Base-by-base conservation (phyloP, 2,329 filamentous ascomycete genomes). In the Trichophyton simii region DNA sequence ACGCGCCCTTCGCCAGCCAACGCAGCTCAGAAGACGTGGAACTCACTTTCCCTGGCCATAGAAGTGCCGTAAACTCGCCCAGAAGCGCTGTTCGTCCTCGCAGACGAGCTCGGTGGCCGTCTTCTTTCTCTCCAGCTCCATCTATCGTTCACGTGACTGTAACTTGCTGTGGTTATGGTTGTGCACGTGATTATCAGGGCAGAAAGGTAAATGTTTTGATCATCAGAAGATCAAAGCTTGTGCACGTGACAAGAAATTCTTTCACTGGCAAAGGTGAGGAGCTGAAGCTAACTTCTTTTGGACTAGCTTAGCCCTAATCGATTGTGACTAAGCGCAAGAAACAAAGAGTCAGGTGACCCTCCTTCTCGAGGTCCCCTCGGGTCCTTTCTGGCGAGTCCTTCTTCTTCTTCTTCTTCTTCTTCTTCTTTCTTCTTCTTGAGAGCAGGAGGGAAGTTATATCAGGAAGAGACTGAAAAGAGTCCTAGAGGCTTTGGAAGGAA, bases 31-130 rank as follows among this genome's bases (percentile, higher is more conserved):
- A 44, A n/a, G 22, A 34, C n/a, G 3, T n/a, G 13, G 2, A 15
- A 60, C 59, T 22, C 28, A 41, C 59, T 48, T 34, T 25, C 42
- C 15, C 34, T 18, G 15, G n/a, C 48, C 25, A 48, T 41, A 60
- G 38, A 55, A 48, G 8, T 60, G 28, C 48, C 50, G 31, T 31
- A 60, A 34, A 31, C 20, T 28, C 28, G 18, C 46, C 59, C 59
- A 60, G 42, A 60, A 60, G 18, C 59, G 59, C 31, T 41, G 9
- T 25, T 55, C 11, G 18, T 60, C 59, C 15, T 28, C 36, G 41
- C 48, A 41, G 28, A 60, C 46, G 31, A 54, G 20, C 13, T 60
- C 59, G 15, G n/a, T 28, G 11, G 46, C 50, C 7, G 59, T 41
- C 28, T 13, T 28, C n/a, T 15, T 9, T n/a, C 25, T 13, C 28